Evolutionary conservation across 139 green algal species (phyloP).

Genomic region (Auxenochlorella protothecoides): DNA sequence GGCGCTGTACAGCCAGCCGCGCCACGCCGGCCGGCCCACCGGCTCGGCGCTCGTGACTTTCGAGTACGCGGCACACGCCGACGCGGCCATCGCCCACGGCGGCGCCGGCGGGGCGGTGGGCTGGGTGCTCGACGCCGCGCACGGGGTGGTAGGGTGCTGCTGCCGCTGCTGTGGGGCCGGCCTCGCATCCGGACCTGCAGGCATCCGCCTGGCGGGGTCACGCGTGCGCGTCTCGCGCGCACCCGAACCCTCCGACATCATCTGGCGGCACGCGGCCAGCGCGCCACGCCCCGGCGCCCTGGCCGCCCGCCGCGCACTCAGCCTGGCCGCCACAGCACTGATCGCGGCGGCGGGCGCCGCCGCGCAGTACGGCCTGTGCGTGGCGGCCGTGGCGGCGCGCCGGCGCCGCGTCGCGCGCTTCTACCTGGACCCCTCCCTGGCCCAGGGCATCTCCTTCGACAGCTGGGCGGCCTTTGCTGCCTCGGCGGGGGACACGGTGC

Average conservation of each 20-base stretch:
- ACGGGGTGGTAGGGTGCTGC: too few relatives aligned
- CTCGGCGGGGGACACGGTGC: neutral
- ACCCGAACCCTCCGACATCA: conserved; percentile 41
- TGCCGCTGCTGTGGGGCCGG: too few relatives aligned
- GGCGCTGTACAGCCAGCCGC: too few relatives aligned
- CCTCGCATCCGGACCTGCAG: conserved; percentile 19
- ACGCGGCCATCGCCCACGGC: too few relatives aligned
- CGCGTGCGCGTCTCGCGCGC: conserved; percentile 6
- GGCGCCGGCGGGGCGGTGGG: too few relatives aligned
- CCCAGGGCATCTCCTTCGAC: conserved; percentile 11
- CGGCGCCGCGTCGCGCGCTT: neutral
- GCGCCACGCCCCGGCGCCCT: neutral
- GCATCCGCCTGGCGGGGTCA: conserved; percentile 67
- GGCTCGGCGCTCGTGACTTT: too few relatives aligned
- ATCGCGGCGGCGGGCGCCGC: conserved; percentile 22
- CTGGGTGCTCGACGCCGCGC: too few relatives aligned
- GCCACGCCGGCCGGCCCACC: too few relatives aligned
- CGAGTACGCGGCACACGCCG: too few relatives aligned
- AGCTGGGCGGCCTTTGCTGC: conserved; percentile 10
- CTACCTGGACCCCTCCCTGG: neutral
- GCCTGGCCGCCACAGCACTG: conserved; percentile 14
- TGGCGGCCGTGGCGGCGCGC: conserved; percentile 14
- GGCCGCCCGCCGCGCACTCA: neutral
- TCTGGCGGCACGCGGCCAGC: conserved; percentile 29
- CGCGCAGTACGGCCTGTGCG: conserved; percentile 32